These are phyloP conservation scores for Noccaea caerulescens DNA, from an alignment of 345 rosid species.

Conservation along the genomic window DNA sequence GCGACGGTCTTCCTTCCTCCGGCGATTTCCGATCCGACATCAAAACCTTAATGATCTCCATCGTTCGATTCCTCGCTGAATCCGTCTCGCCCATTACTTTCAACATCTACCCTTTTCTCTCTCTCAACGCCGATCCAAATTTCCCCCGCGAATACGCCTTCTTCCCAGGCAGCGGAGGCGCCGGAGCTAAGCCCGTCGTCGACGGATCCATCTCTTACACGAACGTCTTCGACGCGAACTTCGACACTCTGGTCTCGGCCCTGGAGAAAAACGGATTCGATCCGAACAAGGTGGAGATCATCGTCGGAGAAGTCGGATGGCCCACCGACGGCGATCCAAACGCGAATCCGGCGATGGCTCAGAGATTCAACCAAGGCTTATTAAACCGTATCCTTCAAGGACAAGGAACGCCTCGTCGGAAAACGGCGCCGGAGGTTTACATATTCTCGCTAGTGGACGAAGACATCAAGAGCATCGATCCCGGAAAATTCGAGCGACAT, in stretches of 20 bases:
- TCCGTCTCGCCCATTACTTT: constrained; percentile 62
- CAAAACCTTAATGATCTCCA: constrained; percentile 60
- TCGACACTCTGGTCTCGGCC: constrained; percentile 74
- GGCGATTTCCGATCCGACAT: constrained; percentile 80
- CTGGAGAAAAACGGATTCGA: constrained; percentile 81
- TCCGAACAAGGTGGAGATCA: constrained; percentile 56
- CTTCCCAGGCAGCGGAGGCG: constrained; percentile 53
- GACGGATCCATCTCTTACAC: constrained; percentile 81
- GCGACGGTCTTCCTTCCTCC: constrained; percentile 67
- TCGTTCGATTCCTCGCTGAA: constrained; percentile 65
- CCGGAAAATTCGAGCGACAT: constrained; percentile 79
- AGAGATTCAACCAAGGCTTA: constrained; percentile 82
- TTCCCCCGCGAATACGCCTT: constrained; percentile 85
- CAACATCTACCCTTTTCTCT: constrained; percentile 93
- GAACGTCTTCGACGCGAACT: constrained; percentile 87
- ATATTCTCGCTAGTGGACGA: constrained; percentile 80
- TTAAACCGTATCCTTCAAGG: constrained; percentile 56
- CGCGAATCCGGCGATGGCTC: constrained; percentile 62
- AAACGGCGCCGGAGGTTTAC: constrained; percentile 68
- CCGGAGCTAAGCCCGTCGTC: constrained; percentile 57
- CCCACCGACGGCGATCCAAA: constrained; percentile 76
- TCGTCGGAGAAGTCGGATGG: constrained; percentile 95
- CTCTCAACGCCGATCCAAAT: constrained; percentile 71
- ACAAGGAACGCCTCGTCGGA: constrained; percentile 73
- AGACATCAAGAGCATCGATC: constrained; percentile 72